Base-by-base conservation (phyloP, 352 stramenopile genomes). In the Phytophthora europaea region DNA sequence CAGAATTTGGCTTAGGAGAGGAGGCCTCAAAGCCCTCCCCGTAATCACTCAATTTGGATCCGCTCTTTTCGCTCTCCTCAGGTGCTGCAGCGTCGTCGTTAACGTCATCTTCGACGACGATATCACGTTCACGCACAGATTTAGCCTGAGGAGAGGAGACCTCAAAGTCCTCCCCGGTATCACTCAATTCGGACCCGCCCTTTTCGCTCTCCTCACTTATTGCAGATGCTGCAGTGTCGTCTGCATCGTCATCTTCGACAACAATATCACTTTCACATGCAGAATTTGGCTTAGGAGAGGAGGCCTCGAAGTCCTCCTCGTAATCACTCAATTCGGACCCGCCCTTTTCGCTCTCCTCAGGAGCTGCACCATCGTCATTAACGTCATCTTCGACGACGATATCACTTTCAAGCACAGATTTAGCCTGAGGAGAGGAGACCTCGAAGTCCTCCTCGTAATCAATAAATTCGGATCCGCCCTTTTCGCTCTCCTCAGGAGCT, bases 401-500 rank as follows among this genome's bases (percentile, higher is more conserved):
- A 31, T 31, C 26, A 31, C 26, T 31, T 45, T 33, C n/a, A 9
- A 15, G 22, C 47, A 20, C 9, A 36, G 23, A 51, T 47, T 64
- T 66, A n/a, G 36, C 26, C n/a, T 76, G 72, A 2, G 70, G 55
- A 23, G 70, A 76, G 22, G 76, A 82, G 8, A 36, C 70, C 20
- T 84, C 78, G 31, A 89, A 91, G 38, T 84, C 72, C n/a, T 91
- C 82, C 13, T 84, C 79, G 23, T 84, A 84, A 18, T 69, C 47
- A 59, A 76, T 57, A 0, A 65, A 80, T 23, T 40, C 63, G 18
- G 63, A 77, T 28, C 43, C 18, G 1, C 16, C 43, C 1, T 50
- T 50, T 8, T 56, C 50, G 7, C 55, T 13, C 9, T 48, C 38
- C 56, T 75, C 50, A 15, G 6, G 1, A 15, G 12, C 8, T 15